Conservation (phyloP, 2,329 filamentous ascomycete genomes). For the Fusarium agapanthi region DNA sequence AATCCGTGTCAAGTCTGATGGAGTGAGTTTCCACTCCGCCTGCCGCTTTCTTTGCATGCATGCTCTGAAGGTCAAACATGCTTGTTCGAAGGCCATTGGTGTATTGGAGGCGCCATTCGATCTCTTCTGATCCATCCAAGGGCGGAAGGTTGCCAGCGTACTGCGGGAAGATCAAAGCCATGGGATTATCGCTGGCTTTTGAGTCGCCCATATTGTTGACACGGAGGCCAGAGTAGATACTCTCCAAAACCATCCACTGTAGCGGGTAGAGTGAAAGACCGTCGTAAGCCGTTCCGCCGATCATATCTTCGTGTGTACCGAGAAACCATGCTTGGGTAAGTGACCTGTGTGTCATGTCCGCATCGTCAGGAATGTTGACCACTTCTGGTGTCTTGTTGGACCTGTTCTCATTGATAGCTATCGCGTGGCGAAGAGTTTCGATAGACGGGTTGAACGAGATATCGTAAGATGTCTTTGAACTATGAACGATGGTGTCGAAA, state of each 20-base stretch:
- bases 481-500: slow-evolving; percentile 27
- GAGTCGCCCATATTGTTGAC: slow-evolving; percentile 4
- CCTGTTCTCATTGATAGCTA: slow-evolving; percentile 36
- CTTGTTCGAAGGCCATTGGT: slow-evolving; percentile 30
- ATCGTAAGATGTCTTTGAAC: slow-evolving; percentile 21
- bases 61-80: slow-evolving; percentile 40
- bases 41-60: slow-evolving; percentile 12
- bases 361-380: slow-evolving; percentile 2
- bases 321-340: slow-evolving; percentile 39
- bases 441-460: slow-evolving; percentile 30
- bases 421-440: slow-evolving; percentile 32
- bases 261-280: slow-evolving; percentile 36
- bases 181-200: neutral
- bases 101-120: slow-evolving; percentile 36
- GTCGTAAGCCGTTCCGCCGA: slow-evolving; percentile 32
- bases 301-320: slow-evolving; percentile 36
- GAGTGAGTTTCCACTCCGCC: slow-evolving; percentile 11
- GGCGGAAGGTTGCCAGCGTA: slow-evolving; percentile 34
- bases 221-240: slow-evolving; percentile 23
- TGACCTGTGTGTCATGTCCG: slow-evolving; percentile 17
- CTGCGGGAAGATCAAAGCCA: slow-evolving; percentile 36
- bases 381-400: slow-evolving; percentile 12
- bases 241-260: slow-evolving; percentile 39
- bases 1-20: slow-evolving; percentile 31
- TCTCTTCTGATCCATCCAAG: slow-evolving; percentile 37